A percentile compares a stretch with the other conserved stretches of the same genome.
Conservation (phyloP, 768 basidiomycete genomes). For the Clitopilus passeckerianus region DNA sequence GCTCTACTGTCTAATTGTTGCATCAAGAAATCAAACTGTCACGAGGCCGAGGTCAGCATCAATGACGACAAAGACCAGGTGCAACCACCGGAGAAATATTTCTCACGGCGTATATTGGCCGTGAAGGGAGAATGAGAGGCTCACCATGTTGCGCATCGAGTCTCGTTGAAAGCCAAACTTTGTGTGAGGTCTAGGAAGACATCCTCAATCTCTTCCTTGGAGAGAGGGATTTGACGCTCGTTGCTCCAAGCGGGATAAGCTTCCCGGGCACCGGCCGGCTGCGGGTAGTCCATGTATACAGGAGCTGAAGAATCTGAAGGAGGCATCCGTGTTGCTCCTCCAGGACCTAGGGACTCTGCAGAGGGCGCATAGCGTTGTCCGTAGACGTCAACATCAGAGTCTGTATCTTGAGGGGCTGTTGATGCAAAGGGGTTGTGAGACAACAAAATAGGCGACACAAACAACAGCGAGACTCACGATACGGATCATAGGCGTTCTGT, state of each 20-base stretch:
- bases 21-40: constrained; percentile 95
- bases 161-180: constrained; percentile 98
- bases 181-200: constrained; percentile 95
- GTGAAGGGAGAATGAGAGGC: constrained; percentile 9
- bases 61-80: background rate
- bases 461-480: constrained; percentile 35
- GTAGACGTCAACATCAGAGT: constrained; percentile 77
- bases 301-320: constrained; percentile 71
- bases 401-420: constrained; percentile 74
- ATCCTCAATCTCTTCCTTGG: constrained; percentile 99
- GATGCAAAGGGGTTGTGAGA: constrained; percentile 14
- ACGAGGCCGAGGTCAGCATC: constrained; percentile 8
- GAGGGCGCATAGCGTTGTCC: constrained; percentile 68
- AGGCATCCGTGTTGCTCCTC: constrained; percentile 39
- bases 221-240: constrained; percentile 92
- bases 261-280: constrained; percentile 58
- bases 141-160: constrained; percentile 92
- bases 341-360: constrained; percentile 67
- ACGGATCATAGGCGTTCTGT: constrained; percentile 58
- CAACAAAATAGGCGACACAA: constrained; percentile 4
- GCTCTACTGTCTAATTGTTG: constrained; percentile 94
- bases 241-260: constrained; percentile 93
- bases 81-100: constrained; percentile 1
- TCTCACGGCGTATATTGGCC: constrained; percentile 1
- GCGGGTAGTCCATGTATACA: constrained; percentile 61